Evolutionary conservation across 768 basidiomycete genomes (phyloP).

Genomic region (Tricholoma terreum): DNA sequence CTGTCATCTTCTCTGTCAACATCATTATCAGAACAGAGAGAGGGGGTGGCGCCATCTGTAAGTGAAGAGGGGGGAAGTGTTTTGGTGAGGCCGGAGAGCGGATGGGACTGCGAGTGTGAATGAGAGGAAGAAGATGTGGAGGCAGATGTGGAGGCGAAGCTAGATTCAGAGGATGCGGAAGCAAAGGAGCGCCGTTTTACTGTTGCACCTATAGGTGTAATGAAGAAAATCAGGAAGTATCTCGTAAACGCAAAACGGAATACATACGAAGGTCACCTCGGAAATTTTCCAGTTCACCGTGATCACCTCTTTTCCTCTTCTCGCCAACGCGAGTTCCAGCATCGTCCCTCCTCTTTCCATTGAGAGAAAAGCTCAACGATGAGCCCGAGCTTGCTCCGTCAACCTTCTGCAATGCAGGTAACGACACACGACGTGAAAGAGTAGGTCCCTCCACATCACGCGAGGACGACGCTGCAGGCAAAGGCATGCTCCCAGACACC

Average conservation of each 20-base stretch:
- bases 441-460: neutral
- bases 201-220: constrained; percentile 17
- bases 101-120: constrained; percentile 20
- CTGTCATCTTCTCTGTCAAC: constrained; percentile 47
- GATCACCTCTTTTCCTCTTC: constrained; percentile 35
- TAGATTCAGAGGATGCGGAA: constrained; percentile 23
- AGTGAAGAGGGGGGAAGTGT: constrained; percentile 23
- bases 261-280: constrained; percentile 33
- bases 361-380: neutral
- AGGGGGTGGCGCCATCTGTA: constrained; percentile 55
- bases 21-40: constrained; percentile 71
- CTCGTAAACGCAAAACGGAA: neutral
- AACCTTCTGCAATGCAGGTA: neutral
- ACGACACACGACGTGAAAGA: constrained; percentile 5
- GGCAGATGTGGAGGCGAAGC: constrained; percentile 19
- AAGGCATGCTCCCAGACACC: constrained; percentile 34
- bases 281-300: constrained; percentile 22
- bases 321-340: constrained; percentile 19
- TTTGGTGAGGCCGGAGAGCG: constrained; percentile 11
- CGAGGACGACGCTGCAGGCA: neutral
- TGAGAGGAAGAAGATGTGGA: constrained; percentile 17
- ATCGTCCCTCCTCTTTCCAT: neutral
- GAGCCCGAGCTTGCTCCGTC: neutral
- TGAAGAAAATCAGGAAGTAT: neutral
- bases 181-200: constrained; percentile 37